Evolutionary conservation across 1,284 basidiomycete species (phyloP).

Genomic region (Apiotrichum gracile): DNA sequence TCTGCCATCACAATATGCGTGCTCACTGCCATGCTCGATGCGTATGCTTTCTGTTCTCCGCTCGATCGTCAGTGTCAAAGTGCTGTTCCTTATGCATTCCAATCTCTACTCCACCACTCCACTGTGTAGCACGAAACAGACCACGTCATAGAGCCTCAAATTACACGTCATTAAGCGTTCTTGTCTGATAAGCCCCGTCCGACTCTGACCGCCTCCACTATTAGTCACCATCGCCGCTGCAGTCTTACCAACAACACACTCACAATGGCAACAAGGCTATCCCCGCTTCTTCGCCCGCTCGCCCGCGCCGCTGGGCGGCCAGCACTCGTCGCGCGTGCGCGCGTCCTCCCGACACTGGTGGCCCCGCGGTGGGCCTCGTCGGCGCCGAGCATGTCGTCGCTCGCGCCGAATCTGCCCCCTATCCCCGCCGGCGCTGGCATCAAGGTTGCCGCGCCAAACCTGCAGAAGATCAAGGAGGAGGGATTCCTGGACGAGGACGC

Average conservation of each 20-base stretch:
- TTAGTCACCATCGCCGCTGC: not conserved
- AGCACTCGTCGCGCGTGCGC: not conserved
- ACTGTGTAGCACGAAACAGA: too few relatives aligned
- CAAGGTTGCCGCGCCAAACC: constrained; percentile 30
- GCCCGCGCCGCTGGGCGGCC: not conserved
- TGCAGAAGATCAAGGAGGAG: constrained; percentile 39
- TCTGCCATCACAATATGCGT: too few relatives aligned
- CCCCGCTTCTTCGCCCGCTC: not conserved
- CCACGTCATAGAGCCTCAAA: too few relatives aligned
- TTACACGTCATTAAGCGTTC: too few relatives aligned
- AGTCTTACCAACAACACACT: not conserved
- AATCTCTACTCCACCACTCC: too few relatives aligned
- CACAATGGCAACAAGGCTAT: not conserved
- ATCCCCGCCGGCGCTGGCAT: constrained; percentile 8
- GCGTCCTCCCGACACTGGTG: not conserved
- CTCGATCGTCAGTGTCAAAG: too few relatives aligned
- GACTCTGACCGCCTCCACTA: too few relatives aligned
- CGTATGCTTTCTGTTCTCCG: too few relatives aligned
- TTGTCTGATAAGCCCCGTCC: too few relatives aligned
- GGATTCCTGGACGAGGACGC: constrained; percentile 43
- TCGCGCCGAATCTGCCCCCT: constrained; percentile 1
- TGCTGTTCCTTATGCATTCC: too few relatives aligned
- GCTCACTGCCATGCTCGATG: too few relatives aligned
- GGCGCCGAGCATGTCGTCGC: not conserved
- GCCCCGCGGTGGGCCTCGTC: constrained; percentile 1